A percentile compares a stretch with the other conserved stretches of the same genome.
phyloP scores from a whole-genome alignment of 179 eudicot genomes.

The Monotropa hypopitys region DNA sequence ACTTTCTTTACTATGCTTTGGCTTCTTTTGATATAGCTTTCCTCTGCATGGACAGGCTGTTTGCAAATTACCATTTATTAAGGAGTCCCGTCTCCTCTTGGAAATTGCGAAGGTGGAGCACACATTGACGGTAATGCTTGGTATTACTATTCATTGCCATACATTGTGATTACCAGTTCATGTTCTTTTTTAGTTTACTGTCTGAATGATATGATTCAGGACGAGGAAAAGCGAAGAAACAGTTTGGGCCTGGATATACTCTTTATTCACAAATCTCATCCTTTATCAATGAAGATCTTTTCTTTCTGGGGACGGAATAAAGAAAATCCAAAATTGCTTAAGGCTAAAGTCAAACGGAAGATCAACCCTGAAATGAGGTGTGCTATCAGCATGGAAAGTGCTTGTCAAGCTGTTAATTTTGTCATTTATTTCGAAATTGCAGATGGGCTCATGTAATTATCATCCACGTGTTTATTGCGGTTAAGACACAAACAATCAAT shows the following conservation, averaged over 20 bases:
- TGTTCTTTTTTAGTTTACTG: neutral
- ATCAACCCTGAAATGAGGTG: constrained; percentile 23
- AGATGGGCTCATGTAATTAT: neutral
- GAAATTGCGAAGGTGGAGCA: constrained; percentile 20
- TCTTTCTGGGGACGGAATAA: constrained; percentile 10
- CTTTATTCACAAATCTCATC: constrained; percentile 18
- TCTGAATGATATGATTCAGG: constrained; percentile 14
- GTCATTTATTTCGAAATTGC: neutral
- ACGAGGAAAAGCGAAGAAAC: constrained; percentile 23
- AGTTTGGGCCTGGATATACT: constrained; percentile 21
- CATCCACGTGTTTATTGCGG: neutral
- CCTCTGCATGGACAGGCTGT: constrained; percentile 12
- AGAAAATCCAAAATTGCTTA: constrained; percentile 13
- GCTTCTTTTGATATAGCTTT: neutral
- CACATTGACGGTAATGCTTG: constrained; percentile 15
- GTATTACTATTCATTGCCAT: neutral
- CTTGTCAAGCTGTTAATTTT: neutral
- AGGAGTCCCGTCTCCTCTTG: constrained; percentile 20
- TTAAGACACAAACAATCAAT: neutral
- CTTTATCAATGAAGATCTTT: constrained; percentile 20
- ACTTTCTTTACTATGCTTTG: neutral
- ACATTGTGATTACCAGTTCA: neutral
- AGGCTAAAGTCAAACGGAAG: constrained; percentile 17
- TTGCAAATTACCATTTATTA: constrained; percentile 21
- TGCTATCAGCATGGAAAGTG: neutral